Evolutionary conservation across 805 yeast genomes (phyloP), one percentile per base, ranked within the genome.

Genomic region (Schizosaccharomyces japonicus): DNA sequence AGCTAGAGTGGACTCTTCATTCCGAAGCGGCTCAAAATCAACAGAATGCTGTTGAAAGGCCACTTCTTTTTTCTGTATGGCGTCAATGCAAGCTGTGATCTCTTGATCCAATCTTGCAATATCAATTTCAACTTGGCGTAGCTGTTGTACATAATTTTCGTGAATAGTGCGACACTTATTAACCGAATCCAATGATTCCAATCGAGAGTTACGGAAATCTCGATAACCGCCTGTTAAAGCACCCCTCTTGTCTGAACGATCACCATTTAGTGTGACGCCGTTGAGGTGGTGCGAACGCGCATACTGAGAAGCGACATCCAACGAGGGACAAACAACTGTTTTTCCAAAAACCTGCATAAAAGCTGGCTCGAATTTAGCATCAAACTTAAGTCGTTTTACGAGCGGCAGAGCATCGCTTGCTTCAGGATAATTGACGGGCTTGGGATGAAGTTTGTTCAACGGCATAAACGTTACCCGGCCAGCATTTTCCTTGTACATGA

Each of bases 401-500:
- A 90, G 65, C 0, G 95, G 94, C 28, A 85, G 77, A 48, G 74
- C 78, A 42, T 75, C 77, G 48, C 67, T 73, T 15, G 71, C 65
- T 8, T 71, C 72, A 1, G 95, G 94, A 55, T 75, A 80, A 2
- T 57, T 55, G 13, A 67, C 60, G 7, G 60, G 57, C 29, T 59
- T 56, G 21, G 69, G 65, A 0, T 59, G 53, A 13, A 90, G 56
- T 54, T 92, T 67, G 57, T 84, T 82, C 52, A 90, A 63, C 1
- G 98, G 96, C 66, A 90, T 76, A 55, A 90, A 84, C 0, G 96
- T 83, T 0, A 80, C 85, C 56, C 95, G 69, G 1, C 96, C 96
- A 4, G 77, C 69, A 51, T 73, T 75, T 50, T 72, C 74, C 47
- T 78, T 66, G 4, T 69, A 68, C 50, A 90, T 65, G 57, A 82